Evolutionary conservation across 1,284 basidiomycete species (phyloP), one percentile per base, ranked within the genome.

Genomic region (Ganoderma leucocontextum): DNA sequence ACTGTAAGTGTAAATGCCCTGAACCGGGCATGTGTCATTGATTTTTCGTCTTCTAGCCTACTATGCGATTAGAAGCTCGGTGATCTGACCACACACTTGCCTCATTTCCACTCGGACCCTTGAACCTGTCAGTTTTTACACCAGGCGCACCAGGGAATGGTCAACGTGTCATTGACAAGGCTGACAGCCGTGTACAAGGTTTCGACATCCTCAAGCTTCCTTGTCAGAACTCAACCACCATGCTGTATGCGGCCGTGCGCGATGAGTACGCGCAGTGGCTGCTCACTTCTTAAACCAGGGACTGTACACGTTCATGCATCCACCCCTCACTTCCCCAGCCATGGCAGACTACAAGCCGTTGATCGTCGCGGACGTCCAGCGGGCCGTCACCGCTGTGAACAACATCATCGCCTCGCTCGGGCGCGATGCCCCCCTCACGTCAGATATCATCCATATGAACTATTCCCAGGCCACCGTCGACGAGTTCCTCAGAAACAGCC

Each of bases 381-480:
- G 25, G 22, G 61, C 67, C 17, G 47, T 68, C 39, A 35, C 19
- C 10, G 59, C 49, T 3, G 41, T 68, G 25, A 68, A 68, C 55
- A 41, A 36, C 10, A 64, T 68, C 33, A 49, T 68, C 36, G 19
- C 55, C 39, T 29, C 52, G 3, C 66, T 68, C 4, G 59, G 64
- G 52, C 22, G 52, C 6, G 67, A 64, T 33, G 4, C 25, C 2
- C 63, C 67, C 10, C 49, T 68, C 25, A 25, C 59, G 5, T 57
- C 63, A 7, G 67, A 68, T 25, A 61, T 68, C 35, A 19, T 64
- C 22, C 63, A 64, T 29, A 33, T 61, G 17, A 68, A 58, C 52
- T 68, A 64, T 22, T 38, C 67, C 9, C 58, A 64, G n/a, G 22
- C 39, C 4, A 64, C 60, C 3, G 42, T 68, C 8, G 59, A 64